phyloP scores from a whole-genome alignment of 169 alveolate species.

The Eimeria brunetti region DNA sequence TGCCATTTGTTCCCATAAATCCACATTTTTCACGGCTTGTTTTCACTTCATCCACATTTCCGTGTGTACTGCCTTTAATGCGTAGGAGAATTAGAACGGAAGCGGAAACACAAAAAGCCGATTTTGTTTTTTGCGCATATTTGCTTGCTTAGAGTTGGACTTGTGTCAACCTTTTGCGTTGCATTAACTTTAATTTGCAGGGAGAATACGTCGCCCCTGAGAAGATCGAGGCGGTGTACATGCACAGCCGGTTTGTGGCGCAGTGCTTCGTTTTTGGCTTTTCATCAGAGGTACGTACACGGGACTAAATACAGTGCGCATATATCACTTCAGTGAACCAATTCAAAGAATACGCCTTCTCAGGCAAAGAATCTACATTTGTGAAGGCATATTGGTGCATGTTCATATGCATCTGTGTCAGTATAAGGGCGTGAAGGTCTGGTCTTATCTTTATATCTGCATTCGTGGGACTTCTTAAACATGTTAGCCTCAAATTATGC shows the following conservation, averaged over 20 bases:
- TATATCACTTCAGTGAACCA: background rate
- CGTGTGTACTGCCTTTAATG: background rate
- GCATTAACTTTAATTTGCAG: constrained; percentile 23
- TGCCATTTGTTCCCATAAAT: background rate
- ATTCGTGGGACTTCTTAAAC: background rate
- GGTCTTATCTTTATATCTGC: background rate
- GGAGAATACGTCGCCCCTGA: constrained; percentile 99
- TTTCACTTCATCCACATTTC: background rate
- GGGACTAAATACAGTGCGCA: background rate
- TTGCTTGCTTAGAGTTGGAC: background rate
- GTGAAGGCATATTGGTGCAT: background rate
- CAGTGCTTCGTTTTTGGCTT: constrained; percentile 94
- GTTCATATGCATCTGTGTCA: background rate
- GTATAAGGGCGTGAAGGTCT: background rate
- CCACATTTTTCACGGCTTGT: background rate
- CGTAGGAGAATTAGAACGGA: background rate
- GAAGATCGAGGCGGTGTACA: constrained; percentile 89
- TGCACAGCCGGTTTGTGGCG: constrained; percentile 87
- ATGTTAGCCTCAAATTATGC: background rate
- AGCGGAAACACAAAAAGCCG: background rate
- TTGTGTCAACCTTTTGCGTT: background rate
- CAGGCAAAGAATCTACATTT: background rate
- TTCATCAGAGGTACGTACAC: constrained; percentile 86
- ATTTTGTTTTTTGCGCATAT: background rate
- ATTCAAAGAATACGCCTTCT: background rate